These are phyloP conservation scores for Cryptosporidium sp. DNA, from an alignment of 169 alveolate species.

Conservation along the genomic window DNA sequence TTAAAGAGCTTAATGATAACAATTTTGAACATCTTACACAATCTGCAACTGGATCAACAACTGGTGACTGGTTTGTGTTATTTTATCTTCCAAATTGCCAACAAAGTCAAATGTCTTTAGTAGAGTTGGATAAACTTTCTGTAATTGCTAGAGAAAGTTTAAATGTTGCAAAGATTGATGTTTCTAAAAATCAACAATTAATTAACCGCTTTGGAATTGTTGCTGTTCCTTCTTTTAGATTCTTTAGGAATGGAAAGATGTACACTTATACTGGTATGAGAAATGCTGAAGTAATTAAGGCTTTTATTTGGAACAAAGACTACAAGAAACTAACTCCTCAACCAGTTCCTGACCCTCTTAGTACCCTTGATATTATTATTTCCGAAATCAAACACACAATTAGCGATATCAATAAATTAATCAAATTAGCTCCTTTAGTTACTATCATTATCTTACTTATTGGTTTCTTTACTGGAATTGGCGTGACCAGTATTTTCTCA, in stretches of 20 bases:
- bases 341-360: conserved; percentile 48
- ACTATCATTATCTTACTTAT: conserved; percentile 34
- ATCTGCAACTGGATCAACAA: conserved; percentile 80
- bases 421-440: conserved; percentile 51
- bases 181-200: conserved; percentile 31
- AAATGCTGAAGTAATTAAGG: conserved; percentile 55
- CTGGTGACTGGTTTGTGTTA: conserved; percentile 79
- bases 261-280: conserved; percentile 66
- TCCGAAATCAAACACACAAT: conserved; percentile 56
- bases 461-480: conserved; percentile 62
- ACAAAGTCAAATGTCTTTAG: conserved; percentile 51
- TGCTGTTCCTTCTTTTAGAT: conserved; percentile 71
- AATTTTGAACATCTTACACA: conserved; percentile 79
- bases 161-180: conserved; percentile 66
- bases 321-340: conserved; percentile 49
- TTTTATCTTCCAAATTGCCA: conserved; percentile 60
- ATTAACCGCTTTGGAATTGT: conserved; percentile 45
- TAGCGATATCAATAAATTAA: conserved; percentile 32
- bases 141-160: conserved; percentile 28
- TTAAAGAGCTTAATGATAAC: conserved; percentile 75
- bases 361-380: conserved; percentile 24
- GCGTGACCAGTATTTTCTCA: conserved; percentile 1
- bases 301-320: conserved; percentile 62
- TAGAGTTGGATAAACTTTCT: conserved; percentile 36
- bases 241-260: conserved; percentile 59